These are phyloP conservation scores for Cladosporium sp. DNA, from an alignment of 2,329 filamentous ascomycete genomes.

Conservation along the genomic window DNA sequence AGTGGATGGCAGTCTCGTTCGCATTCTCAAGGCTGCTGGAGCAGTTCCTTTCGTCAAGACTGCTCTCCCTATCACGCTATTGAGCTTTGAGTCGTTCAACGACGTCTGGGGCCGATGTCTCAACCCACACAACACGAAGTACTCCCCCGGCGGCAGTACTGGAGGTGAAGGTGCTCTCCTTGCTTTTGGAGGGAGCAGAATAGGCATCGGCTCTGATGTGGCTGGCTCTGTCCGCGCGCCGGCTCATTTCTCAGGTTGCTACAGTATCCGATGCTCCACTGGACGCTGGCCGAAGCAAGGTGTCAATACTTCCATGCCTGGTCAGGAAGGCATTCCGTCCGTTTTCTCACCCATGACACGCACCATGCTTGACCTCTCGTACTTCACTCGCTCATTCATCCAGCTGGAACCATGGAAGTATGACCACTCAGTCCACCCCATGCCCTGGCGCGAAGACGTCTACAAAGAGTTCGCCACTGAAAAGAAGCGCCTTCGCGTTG, in stretches of 20 bases:
- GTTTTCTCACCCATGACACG: constrained; percentile 92
- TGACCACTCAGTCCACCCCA: constrained; percentile 78
- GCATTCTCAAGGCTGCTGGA: constrained; percentile 77
- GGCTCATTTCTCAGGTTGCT: constrained; percentile 86
- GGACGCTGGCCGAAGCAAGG: constrained; percentile 87
- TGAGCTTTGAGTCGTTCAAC: constrained; percentile 79
- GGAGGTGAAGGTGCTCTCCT: constrained; percentile 80
- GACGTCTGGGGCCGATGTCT: constrained; percentile 66
- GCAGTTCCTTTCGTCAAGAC: constrained; percentile 93
- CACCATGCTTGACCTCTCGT: constrained; percentile 75
- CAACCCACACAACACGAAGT: constrained; percentile 13
- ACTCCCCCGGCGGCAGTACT: constrained; percentile 85
- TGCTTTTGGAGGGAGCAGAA: constrained; percentile 74
- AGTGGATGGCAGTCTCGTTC: constrained; percentile 68
- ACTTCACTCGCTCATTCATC: constrained; percentile 77
- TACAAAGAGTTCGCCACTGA: constrained; percentile 58
- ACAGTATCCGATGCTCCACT: constrained; percentile 79
- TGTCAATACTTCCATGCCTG: constrained; percentile 82
- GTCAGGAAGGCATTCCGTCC: constrained; percentile 83
- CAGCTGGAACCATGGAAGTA: constrained; percentile 85
- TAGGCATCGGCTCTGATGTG: constrained; percentile 88
- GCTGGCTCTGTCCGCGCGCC: constrained; percentile 83
- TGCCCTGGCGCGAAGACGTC: constrained; percentile 68
- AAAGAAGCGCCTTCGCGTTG: constrained; percentile 65
- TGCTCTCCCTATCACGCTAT: constrained; percentile 77